A percentile compares a stretch with the other conserved stretches of the same genome.
Evolutionary conservation across 179 eudicot genomes (phyloP).

Genomic region (Spinacia oleracea): DNA sequence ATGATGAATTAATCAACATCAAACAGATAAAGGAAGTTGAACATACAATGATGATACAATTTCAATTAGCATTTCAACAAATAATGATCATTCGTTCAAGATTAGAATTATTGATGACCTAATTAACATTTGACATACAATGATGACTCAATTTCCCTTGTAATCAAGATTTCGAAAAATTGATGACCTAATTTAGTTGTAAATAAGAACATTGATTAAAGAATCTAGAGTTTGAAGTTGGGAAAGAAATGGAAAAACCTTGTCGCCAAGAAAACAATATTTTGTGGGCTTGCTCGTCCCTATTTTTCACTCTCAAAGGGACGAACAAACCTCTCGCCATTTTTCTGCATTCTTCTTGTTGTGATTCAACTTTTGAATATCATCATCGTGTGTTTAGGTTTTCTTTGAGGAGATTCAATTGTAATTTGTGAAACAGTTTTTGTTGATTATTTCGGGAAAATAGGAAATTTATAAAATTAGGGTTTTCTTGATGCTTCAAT

Average conservation of each 20-base stretch:
- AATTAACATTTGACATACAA: too few species aligned
- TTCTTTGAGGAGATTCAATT: not conserved
- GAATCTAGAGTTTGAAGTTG: not conserved
- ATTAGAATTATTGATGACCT: too few species aligned
- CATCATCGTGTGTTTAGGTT: too few species aligned
- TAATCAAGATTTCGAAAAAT: too few species aligned
- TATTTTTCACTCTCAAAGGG: not conserved
- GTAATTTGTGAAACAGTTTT: too few species aligned
- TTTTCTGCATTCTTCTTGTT: not conserved
- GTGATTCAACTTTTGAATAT: not conserved
- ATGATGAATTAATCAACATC: not conserved
- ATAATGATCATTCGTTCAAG: not conserved
- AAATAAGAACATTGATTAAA: too few species aligned
- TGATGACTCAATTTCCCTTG: too few species aligned
- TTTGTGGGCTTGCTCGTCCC: slow-evolving; percentile 50
- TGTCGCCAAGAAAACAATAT: slow-evolving; percentile 68
- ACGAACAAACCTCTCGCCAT: too few species aligned
- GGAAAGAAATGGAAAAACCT: slow-evolving; percentile 34
- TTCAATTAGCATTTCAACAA: too few species aligned
- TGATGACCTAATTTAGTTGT: too few species aligned
- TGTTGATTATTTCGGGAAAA: not conserved
- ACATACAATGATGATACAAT: too few species aligned
- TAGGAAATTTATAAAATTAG: not conserved
- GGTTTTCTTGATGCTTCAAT: slow-evolving; percentile 16
- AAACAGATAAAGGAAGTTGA: not conserved